These are phyloP conservation scores for Zizania latifolia DNA, from an alignment of 176 grass and related monocot species.

Conservation along the genomic window DNA sequence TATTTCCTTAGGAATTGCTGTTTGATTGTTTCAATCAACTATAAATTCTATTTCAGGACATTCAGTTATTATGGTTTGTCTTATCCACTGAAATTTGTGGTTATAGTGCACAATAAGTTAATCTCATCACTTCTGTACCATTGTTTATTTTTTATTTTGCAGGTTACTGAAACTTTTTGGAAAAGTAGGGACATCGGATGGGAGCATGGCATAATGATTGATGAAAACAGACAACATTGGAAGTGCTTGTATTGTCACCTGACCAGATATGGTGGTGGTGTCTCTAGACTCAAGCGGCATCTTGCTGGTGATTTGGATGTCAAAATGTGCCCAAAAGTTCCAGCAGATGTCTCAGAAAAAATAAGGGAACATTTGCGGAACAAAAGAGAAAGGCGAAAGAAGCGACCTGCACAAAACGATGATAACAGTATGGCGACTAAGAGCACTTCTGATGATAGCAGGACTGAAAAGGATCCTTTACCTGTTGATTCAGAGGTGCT, in stretches of 20 bases:
- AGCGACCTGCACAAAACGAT: conserved; percentile 29
- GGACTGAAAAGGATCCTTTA: conserved; percentile 27
- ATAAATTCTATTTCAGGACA: conserved; percentile 17
- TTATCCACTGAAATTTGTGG: conserved; percentile 27
- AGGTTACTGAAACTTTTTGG: conserved; percentile 45
- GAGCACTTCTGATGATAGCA: conserved; percentile 20
- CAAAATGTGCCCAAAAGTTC: conserved; percentile 76
- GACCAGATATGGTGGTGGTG: conserved; percentile 74
- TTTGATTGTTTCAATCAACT: neutral
- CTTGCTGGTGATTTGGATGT: conserved; percentile 84
- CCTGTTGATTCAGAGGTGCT: conserved; percentile 18
- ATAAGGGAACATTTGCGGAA: conserved; percentile 60
- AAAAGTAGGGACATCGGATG: conserved; percentile 77
- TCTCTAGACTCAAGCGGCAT: conserved; percentile 90
- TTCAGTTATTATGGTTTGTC: conserved; percentile 21
- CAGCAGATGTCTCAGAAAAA: conserved; percentile 50
- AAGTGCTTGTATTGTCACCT: conserved; percentile 81
- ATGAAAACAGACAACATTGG: conserved; percentile 78
- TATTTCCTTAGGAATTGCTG: neutral
- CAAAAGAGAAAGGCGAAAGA: conserved; percentile 46
- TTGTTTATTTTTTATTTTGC: conserved; percentile 28
- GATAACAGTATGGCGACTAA: conserved; percentile 18
- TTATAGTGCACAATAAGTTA: neutral
- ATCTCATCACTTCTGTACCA: too few species aligned
- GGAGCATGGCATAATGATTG: conserved; percentile 67